These are phyloP conservation scores for Leccinum subtestaceum DNA, from an alignment of 768 basidiomycete species.

Conservation along the genomic window DNA sequence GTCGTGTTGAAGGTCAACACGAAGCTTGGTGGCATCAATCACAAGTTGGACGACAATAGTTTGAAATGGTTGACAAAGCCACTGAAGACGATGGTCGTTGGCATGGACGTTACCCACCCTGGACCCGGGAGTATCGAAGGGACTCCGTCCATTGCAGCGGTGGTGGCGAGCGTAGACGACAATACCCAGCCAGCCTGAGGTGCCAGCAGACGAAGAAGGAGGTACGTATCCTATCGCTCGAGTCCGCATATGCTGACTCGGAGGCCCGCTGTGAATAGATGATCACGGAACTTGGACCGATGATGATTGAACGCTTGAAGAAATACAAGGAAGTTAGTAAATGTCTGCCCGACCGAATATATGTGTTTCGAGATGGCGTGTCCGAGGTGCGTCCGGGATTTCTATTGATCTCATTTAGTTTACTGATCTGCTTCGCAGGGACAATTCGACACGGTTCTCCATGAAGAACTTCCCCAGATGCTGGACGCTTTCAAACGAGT, in stretches of 20 bases:
- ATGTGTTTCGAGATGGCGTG: conserved; percentile 80
- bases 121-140: too few relatives aligned
- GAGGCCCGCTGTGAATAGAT: conserved; percentile 45
- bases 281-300: conserved; percentile 59
- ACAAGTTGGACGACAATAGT: too few relatives aligned
- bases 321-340: conserved; percentile 55
- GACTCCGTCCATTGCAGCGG: too few relatives aligned
- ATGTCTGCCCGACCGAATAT: conserved; percentile 60
- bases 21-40: too few relatives aligned
- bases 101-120: too few relatives aligned
- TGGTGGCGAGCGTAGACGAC: too few relatives aligned
- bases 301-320: conserved; percentile 70
- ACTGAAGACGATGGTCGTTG: too few relatives aligned
- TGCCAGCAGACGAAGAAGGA: too few relatives aligned
- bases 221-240: background rate
- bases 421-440: conserved; percentile 43
- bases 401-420: background rate
- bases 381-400: conserved; percentile 54
- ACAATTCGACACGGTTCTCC: conserved; percentile 63
- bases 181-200: too few relatives aligned
- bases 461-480: conserved; percentile 62
- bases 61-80: too few relatives aligned
- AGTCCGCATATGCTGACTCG: background rate
- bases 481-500: conserved; percentile 51
- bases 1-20: too few relatives aligned